phyloP scores from a whole-genome alignment of 306 rosid species.

The Lagenaria siceraria region DNA sequence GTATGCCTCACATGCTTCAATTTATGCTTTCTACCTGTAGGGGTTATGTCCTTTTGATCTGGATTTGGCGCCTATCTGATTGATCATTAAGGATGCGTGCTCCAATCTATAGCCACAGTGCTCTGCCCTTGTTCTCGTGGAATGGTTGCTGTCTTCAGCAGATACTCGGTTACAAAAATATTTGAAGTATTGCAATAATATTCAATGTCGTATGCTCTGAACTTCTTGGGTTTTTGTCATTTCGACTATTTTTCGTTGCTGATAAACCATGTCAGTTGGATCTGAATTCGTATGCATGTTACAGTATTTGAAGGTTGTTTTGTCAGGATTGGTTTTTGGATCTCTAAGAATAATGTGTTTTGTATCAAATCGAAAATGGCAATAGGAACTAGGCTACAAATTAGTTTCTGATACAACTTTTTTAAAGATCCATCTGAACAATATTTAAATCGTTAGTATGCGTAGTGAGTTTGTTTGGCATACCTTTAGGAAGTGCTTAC shows the following conservation, averaged over 20 bases:
- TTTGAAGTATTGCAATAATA: conserved; percentile 1
- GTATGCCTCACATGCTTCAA: neutral
- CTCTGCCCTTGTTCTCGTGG: neutral
- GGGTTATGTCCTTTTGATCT: conserved; percentile 3
- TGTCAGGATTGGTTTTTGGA: neutral
- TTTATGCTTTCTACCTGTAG: neutral
- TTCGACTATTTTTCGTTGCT: neutral
- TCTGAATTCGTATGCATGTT: neutral
- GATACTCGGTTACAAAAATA: neutral
- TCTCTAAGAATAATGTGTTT: neutral
- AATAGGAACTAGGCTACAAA: neutral
- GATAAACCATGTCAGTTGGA: neutral
- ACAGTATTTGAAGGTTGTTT: neutral
- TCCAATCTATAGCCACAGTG: neutral
- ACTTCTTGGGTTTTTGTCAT: neutral
- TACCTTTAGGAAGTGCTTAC: neutral
- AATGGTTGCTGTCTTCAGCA: conserved; percentile 4
- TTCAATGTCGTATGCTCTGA: neutral
- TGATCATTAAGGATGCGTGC: neutral
- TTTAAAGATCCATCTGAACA: neutral
- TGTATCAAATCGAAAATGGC: neutral
- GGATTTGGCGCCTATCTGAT: neutral
- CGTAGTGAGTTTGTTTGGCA: neutral
- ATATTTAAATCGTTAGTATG: neutral
- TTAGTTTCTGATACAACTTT: neutral